A percentile compares a stretch with the other conserved stretches of the same genome.
Evolutionary conservation across 345 rosid genomes (phyloP).

Genomic region (Aegle marmelos): DNA sequence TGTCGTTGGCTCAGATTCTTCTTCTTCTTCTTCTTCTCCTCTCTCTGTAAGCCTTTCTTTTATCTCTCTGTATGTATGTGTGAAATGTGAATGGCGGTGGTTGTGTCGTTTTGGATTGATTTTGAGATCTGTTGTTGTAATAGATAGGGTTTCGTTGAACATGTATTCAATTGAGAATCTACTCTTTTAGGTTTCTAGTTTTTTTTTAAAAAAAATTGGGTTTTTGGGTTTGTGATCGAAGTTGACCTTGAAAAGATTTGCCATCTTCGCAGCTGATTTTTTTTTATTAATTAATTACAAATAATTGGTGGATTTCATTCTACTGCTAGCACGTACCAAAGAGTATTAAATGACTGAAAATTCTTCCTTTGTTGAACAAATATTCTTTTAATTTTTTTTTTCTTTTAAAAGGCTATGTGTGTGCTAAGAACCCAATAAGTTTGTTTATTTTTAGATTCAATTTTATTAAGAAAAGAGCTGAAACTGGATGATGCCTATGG

Average conservation of each 20-base stretch:
- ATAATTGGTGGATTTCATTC: background rate
- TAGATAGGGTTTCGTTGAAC: constrained; percentile 1
- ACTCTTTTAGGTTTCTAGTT: background rate
- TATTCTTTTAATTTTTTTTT: background rate
- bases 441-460: background rate
- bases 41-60: too few relatives aligned
- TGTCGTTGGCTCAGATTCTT: background rate
- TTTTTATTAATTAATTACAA: too few relatives aligned
- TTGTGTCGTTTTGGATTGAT: background rate
- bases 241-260: background rate
- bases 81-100: background rate
- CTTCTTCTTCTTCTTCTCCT: background rate
- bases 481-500: background rate
- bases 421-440: background rate
- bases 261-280: background rate
- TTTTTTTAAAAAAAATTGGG: background rate
- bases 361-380: background rate
- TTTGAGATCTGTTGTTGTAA: background rate
- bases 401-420: background rate
- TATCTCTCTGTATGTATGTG: background rate
- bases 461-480: background rate
- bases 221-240: background rate
- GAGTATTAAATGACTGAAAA: background rate
- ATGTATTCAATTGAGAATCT: background rate
- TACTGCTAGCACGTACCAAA: background rate